A percentile compares a stretch with the other conserved stretches of the same genome.
phyloP scores from a whole-genome alignment of 2,329 filamentous ascomycete genomes.

The Zymoseptoria tritici region DNA sequence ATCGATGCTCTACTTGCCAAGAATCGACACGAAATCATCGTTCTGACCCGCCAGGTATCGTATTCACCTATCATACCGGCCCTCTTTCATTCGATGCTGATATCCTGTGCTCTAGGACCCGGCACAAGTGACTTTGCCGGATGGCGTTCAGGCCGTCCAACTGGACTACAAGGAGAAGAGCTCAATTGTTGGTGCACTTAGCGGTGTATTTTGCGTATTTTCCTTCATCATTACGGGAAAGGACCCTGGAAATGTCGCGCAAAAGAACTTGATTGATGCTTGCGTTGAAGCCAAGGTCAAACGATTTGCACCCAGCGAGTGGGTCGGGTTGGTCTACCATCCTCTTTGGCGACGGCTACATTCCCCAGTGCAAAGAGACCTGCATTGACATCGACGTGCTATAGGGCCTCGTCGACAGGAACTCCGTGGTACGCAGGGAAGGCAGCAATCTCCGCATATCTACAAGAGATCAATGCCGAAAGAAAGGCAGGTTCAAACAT shows the following conservation, averaged over 20 bases:
- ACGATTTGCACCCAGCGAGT: slow-evolving; percentile 12
- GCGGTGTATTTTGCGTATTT: not conserved
- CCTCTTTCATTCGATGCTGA: not conserved
- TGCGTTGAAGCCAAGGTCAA: slow-evolving; percentile 6
- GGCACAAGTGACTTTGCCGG: not conserved
- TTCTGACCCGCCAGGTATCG: slow-evolving; percentile 44
- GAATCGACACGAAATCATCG: slow-evolving; percentile 46
- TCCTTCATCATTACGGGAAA: slow-evolving; percentile 11
- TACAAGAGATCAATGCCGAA: slow-evolving; percentile 45
- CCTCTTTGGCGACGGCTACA: not conserved
- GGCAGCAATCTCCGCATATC: slow-evolving; percentile 42
- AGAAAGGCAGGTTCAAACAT: slow-evolving; percentile 30
- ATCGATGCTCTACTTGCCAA: slow-evolving; percentile 44
- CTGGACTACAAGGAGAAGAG: slow-evolving; percentile 3
- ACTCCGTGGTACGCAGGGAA: slow-evolving; percentile 45
- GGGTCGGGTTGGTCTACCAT: slow-evolving; percentile 5
- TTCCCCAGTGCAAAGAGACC: not conserved
- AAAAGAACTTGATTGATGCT: slow-evolving; percentile 11
- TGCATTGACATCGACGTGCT: not conserved
- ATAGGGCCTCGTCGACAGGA: slow-evolving; percentile 4
- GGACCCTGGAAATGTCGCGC: slow-evolving; percentile 5
- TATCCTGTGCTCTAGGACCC: not conserved
- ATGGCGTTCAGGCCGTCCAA: slow-evolving; percentile 2
- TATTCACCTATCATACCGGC: not conserved
- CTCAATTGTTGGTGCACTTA: not conserved